These are phyloP conservation scores for Tolypocladium amazonense DNA, from an alignment of 2,329 filamentous ascomycete genomes.

Conservation along the genomic window DNA sequence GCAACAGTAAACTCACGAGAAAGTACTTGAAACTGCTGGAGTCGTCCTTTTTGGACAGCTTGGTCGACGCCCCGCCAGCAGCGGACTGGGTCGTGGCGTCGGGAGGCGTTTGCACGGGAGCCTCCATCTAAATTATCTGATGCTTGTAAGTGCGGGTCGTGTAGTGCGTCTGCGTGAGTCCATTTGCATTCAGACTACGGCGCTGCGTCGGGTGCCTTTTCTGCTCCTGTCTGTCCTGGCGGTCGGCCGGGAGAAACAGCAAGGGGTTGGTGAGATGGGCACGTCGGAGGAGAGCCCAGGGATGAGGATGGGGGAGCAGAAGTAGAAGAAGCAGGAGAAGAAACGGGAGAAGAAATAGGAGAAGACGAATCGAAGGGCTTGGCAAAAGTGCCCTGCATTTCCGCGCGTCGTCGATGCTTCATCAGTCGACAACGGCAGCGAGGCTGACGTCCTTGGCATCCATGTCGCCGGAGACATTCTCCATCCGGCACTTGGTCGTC, in stretches of 20 bases:
- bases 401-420: not conserved
- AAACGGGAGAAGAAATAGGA: not conserved
- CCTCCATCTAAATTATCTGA: not conserved
- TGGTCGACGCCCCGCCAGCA: not conserved
- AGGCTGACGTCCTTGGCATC: not conserved
- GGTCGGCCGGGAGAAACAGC: not conserved
- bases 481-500: no score
- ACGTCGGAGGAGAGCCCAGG: not conserved
- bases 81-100: not conserved
- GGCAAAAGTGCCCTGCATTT: not conserved
- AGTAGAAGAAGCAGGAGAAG: no score
- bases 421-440: not conserved
- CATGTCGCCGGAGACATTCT: no score
- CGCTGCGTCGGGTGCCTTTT: not conserved
- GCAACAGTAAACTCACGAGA: constrained; percentile 5
- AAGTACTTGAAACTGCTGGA: constrained; percentile 15
- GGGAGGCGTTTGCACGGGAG: not conserved
- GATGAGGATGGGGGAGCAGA: no score
- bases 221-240: not conserved
- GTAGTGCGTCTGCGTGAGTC: not conserved
- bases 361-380: not conserved
- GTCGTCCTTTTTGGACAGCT: constrained; percentile 2
- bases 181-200: not conserved
- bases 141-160: not conserved
- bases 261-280: not conserved